These are phyloP conservation scores for Hygrophorus pudorinus DNA, from an alignment of 768 basidiomycete genomes.

Conservation along the genomic window DNA sequence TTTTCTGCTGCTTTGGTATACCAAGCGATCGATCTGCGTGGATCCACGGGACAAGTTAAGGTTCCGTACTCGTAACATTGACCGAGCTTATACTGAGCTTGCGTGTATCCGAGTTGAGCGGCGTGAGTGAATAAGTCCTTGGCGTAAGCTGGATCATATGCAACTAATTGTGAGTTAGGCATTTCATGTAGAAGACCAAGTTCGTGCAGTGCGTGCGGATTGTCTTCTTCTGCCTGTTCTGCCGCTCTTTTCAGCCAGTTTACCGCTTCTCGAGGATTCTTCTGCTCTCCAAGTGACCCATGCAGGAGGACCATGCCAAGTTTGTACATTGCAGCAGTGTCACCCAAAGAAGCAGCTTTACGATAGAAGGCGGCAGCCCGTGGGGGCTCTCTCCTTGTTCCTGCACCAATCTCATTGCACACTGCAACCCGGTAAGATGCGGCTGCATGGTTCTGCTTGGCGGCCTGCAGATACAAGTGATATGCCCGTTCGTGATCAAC, in stretches of 20 bases:
- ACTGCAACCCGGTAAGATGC: slow-evolving; percentile 96
- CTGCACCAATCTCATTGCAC: slow-evolving; percentile 97
- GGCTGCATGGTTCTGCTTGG: slow-evolving; percentile 92
- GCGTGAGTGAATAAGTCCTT: slow-evolving; percentile 83
- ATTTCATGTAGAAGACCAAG: slow-evolving; percentile 82
- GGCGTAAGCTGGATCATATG: slow-evolving; percentile 73
- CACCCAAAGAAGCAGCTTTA: slow-evolving; percentile 91
- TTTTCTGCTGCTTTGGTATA: slow-evolving; percentile 98
- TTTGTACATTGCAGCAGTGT: slow-evolving; percentile 99
- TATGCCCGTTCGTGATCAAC: slow-evolving; percentile 98
- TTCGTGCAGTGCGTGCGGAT: slow-evolving; percentile 95
- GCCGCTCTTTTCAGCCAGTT: slow-evolving; percentile 93
- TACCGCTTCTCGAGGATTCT: slow-evolving; percentile 85
- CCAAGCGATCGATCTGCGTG: slow-evolving; percentile 92
- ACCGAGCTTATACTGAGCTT: slow-evolving; percentile 91
- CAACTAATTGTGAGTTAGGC: slow-evolving; percentile 54
- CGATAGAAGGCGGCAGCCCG: slow-evolving; percentile 94
- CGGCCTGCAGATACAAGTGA: slow-evolving; percentile 92
- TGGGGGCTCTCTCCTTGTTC: slow-evolving; percentile 79
- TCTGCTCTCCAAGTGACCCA: slow-evolving; percentile 71
- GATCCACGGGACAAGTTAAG: slow-evolving; percentile 86
- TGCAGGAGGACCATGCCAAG: slow-evolving; percentile 96
- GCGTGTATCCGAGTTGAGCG: slow-evolving; percentile 87
- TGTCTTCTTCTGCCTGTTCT: slow-evolving; percentile 95
- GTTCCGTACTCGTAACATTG: slow-evolving; percentile 91